A percentile compares a stretch with the other conserved stretches of the same genome.
phyloP scores from a whole-genome alignment of 495 filamentous ascomycete genomes.

The Bacidia gigantensis region DNA sequence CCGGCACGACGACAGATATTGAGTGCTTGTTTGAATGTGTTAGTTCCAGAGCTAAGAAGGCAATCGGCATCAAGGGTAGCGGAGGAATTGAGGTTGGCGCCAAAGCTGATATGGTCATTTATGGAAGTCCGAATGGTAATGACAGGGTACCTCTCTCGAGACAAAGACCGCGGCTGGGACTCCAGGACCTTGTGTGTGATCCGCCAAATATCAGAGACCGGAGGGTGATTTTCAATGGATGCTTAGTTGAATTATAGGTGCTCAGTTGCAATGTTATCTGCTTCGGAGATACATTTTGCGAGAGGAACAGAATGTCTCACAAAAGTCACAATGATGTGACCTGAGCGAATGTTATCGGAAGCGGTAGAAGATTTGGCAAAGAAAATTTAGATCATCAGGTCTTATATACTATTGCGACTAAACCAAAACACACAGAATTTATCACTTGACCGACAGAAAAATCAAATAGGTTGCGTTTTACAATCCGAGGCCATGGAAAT shows the following conservation, averaged over 20 bases:
- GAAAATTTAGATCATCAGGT: too few relatives aligned
- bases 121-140: neutral
- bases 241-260: conserved; percentile 6
- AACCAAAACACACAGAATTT: too few relatives aligned
- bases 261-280: too few relatives aligned
- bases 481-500: too few relatives aligned
- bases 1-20: conserved; percentile 44
- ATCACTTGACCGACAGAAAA: too few relatives aligned
- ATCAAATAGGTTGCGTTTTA: too few relatives aligned
- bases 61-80: conserved; percentile 25
- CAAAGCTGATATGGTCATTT: conserved; percentile 12
- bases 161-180: conserved; percentile 7
- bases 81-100: conserved; percentile 1
- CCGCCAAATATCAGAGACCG: conserved; percentile 14
- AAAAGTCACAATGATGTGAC: too few relatives aligned
- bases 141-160: neutral
- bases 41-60: conserved; percentile 39
- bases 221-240: conserved; percentile 8
- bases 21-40: conserved; percentile 48
- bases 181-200: conserved; percentile 17
- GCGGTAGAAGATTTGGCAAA: too few relatives aligned
- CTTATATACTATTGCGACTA: too few relatives aligned
- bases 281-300: too few relatives aligned
- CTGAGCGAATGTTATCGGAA: too few relatives aligned
- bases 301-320: too few relatives aligned